Base-by-base conservation (phyloP, 2,329 filamentous ascomycete species). In the Claviceps quebecensis region DNA sequence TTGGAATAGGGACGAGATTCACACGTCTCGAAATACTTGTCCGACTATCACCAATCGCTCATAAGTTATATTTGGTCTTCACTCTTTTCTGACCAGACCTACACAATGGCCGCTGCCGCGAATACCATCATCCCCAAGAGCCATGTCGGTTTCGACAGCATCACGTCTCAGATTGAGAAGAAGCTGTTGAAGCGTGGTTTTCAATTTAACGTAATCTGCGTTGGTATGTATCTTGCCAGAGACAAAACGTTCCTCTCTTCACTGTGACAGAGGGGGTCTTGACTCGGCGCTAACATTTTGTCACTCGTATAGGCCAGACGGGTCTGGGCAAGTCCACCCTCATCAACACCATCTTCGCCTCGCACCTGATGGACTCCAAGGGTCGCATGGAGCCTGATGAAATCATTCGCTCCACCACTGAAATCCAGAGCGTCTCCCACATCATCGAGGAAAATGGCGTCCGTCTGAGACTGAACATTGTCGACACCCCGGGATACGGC, bases 91-190 rank as follows among this genome's bases (percentile, higher is more conserved):
- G 58, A 64, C 65, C 73, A 66, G 62, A 77, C 76, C 72, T 72
- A 72, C 58, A 70, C 73, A 69, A 84, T 86, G 80, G 80, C 84
- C 64, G 81, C 84, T 64, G 17, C 44, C 67, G 48, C 82, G 66
- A 74, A 80, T 64, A 81, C 81, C 65, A 81, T 85, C 69, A 93
- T 87, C 73, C 93, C 93, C 66, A 84, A 93, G 71, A 95, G 85
- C 84, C 93, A 97, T 79, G 93, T 98, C 71, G 93, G 93, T 81
- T 98, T 98, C 77, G 93, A 98, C 78, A 96, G 89, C 77, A 98
- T 98, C 79, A 98, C 93, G 63, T 89, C 85, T 61, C 93, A 98
- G 78, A 98, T 98, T 64, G 93, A 98, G 84, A 86, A 87, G 76
- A 98, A 98, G 85, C 85, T 97, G 68, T 72, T 98, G 75, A 98